Base-by-base conservation (phyloP, 768 basidiomycete species). In the Gautieria morchelliformis region DNA sequence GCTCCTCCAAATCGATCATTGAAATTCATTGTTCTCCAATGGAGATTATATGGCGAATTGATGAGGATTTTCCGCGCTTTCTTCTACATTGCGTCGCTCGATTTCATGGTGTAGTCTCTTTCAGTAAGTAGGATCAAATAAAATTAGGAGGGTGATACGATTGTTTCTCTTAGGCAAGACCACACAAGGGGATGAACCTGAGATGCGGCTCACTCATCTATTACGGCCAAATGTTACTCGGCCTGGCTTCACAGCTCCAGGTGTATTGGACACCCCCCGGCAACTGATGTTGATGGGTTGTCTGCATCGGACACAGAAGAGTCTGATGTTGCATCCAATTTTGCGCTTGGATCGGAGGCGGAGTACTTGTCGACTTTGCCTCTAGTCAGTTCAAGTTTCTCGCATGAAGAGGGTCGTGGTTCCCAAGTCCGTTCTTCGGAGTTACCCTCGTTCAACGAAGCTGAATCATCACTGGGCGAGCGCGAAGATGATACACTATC, bases 31-130 rank as follows among this genome's bases (percentile, higher is more conserved):
- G 87, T 22, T 83, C 83, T 7, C 81, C 85, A 0, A 69, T 79
- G 11, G 79, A 83, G 66, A 75, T 92, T 19, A 75, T 90, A 4
- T 92, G 89, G 89, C 75, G 72, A n/a, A 81, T 85, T 59, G 63
- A 73, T 5, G 78, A 85, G 57, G 85, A 89, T 64, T 91, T 89
- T 71, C 82, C 85, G 30, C 77, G 89, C 33, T 91, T 88, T 63
- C 79, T 91, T 47, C 82, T 91, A 6, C 89, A 93, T 61, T 91
- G 89, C 62, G 84, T 86, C 58, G 87, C 88, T 42, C 75, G 89
- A 39, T 91, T 85, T 69, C 81, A 90, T 67, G 82, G 82, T 58
- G 68, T 92, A 59, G 84, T 91, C 63, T 87, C 85, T 71, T 92
- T 83, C 74, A 91, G 88, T 88, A 68, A 63, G 86, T 75, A 30